Percentiles rank a stretch among this genome's conserved stretches.
phyloP scores from a whole-genome alignment of 1,139 yeast species.

The Scheffersomyces illinoinensis region DNA sequence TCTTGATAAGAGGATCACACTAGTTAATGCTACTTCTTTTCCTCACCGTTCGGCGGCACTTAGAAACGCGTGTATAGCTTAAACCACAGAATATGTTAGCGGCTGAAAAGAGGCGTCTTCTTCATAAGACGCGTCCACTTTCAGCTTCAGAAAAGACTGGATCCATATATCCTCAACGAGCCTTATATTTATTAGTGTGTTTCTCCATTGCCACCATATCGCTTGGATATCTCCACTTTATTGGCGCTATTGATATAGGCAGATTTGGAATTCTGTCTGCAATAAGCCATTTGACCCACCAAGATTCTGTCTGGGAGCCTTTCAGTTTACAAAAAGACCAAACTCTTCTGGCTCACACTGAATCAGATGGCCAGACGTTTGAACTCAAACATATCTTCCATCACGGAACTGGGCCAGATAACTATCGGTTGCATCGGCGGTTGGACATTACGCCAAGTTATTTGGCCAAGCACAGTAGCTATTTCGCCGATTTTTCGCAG shows the following conservation, averaged over 20 bases:
- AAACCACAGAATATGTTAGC: background rate
- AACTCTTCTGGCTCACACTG: background rate
- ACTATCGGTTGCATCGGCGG: constrained; percentile 39
- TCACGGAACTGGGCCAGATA: constrained; percentile 45
- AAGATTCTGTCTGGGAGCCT: constrained; percentile 6
- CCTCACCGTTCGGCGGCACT: background rate
- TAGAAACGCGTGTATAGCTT: background rate
- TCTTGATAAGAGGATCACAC: background rate
- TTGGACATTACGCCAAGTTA: constrained; percentile 48
- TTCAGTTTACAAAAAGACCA: constrained; percentile 1
- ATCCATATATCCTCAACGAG: background rate
- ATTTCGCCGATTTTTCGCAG: constrained; percentile 5
- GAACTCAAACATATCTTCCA: constrained; percentile 51
- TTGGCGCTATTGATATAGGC: background rate
- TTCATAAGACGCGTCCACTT: background rate
- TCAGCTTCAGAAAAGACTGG: background rate
- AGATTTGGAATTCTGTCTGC: background rate
- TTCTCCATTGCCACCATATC: background rate
- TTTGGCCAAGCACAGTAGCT: constrained; percentile 18
- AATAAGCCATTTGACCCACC: constrained; percentile 2
- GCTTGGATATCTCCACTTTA: constrained; percentile 1
- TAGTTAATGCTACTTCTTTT: background rate
- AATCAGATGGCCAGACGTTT: constrained; percentile 17
- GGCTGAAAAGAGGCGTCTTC: background rate
- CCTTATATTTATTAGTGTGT: background rate